Evolutionary conservation across 306 rosid genomes (phyloP), one percentile per base, ranked within the genome.

Genomic region (Calophaca sinica): DNA sequence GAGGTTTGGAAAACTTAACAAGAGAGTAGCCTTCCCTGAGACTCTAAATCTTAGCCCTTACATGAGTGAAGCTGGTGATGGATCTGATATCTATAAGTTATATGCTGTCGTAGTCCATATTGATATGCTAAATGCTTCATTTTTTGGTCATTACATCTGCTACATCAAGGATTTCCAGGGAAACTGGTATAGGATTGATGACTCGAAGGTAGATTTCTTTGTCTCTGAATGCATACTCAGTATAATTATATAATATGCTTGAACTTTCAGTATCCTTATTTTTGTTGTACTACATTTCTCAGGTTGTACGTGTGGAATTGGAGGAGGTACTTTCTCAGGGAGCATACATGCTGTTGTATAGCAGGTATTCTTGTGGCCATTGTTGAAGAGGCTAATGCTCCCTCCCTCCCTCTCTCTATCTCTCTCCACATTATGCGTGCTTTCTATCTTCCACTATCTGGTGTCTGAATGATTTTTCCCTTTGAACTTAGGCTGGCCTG

Each of bases 311-410:
- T 15, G 98, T 87, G 79, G 91, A 90, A 59, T 69, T 96, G 89
- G 96, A 90, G 14, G 99, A 96, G 81, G 98, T 96, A 62, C 96
- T 96, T 85, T 92, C 98, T 79, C 91, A 96, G 82, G 98, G 89
- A 59, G 98, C 96, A 15, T 96, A 96, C 81, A 96, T 96, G 99
- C 96, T 96, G 76, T 84, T 96, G 69, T 96, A 92, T 80, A 86
- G 90, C 85, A 96, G 98, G 98, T 94, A 84, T 14, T 64, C 28
- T 78, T 74, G 13, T 70, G 57, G 51, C 53, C 9, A 38, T 42
- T 49, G 32, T 55, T 68, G 31, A 48, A 81, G 44, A 68, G 73
- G 60, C 78, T 38, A 36, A 45, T 70, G 14, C 61, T 61, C 49
- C 64, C 55, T 26, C 26, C 53, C 51, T 58, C 45, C 26, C 5